Conservation (phyloP, 768 basidiomycete species). For the Artomyces pyxidatus region DNA sequence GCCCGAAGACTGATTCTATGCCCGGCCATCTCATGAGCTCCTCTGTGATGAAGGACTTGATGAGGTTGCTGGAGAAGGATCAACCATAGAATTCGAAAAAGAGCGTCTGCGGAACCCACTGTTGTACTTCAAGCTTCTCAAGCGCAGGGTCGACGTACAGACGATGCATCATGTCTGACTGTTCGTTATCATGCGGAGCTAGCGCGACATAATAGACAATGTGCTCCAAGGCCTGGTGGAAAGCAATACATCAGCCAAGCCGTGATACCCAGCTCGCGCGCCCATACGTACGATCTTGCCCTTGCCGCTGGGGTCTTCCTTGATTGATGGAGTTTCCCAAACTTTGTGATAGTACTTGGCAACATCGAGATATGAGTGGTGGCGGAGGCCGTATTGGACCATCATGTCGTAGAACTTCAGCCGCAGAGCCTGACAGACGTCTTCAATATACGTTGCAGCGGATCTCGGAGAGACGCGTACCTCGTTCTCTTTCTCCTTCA, state of each 20-base stretch:
- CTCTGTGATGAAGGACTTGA: constrained; percentile 88
- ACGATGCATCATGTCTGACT: constrained; percentile 93
- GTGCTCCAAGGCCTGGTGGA: constrained; percentile 78
- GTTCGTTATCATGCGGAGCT: constrained; percentile 93
- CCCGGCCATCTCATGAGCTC: constrained; percentile 98
- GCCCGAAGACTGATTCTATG: constrained; percentile 82
- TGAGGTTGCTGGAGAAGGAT: constrained; percentile 61
- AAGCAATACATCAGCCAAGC: constrained; percentile 3
- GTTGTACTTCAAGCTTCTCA: constrained; percentile 73
- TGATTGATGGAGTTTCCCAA: constrained; percentile 95
- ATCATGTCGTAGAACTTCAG: constrained; percentile 94
- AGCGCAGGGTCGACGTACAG: constrained; percentile 74
- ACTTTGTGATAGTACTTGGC: constrained; percentile 95
- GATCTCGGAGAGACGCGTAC: too few species aligned
- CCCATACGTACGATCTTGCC: constrained; percentile 49
- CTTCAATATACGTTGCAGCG: too few species aligned
- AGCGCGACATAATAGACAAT: constrained; percentile 93
- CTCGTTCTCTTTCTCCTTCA: constrained; percentile 85
- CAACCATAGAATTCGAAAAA: constrained; percentile 1
- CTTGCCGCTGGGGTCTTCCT: constrained; percentile 67
- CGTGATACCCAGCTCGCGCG: too few species aligned
- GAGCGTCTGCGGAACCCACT: constrained; percentile 51
- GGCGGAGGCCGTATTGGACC: constrained; percentile 88
- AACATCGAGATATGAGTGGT: constrained; percentile 82
- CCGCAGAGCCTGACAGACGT: constrained; percentile 85